phyloP scores from a whole-genome alignment of 2,329 filamentous ascomycete genomes.

The Calonectria pauciramosa region DNA sequence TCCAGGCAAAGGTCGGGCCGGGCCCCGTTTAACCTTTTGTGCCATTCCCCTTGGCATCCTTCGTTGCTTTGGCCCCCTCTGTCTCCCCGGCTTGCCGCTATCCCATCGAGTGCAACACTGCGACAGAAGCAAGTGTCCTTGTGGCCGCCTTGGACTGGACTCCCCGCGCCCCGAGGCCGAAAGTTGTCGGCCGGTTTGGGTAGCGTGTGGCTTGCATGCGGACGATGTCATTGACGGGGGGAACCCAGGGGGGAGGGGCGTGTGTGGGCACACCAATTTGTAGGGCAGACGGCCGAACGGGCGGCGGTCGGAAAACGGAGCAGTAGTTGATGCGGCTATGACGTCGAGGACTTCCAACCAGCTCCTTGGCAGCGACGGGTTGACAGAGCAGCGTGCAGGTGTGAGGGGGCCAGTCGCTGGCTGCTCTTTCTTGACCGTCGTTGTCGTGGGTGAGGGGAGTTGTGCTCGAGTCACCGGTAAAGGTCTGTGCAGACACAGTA shows the following conservation, averaged over 20 bases:
- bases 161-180: background rate
- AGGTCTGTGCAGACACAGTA: constrained; percentile 32
- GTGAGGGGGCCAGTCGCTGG: background rate
- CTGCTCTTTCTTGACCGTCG: background rate
- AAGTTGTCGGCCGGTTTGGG: background rate
- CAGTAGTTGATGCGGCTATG: constrained; percentile 1
- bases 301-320: background rate
- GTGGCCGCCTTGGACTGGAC: background rate
- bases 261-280: background rate
- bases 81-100: background rate
- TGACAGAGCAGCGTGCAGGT: background rate
- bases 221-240: constrained; percentile 36
- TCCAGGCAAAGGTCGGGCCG: constrained; percentile 9
- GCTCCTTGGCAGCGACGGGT: background rate
- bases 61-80: background rate
- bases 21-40: constrained; percentile 4
- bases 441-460: constrained; percentile 30
- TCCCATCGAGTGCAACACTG: background rate
- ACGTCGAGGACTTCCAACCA: constrained; percentile 5
- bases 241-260: background rate
- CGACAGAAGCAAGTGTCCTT: constrained; percentile 9
- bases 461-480: background rate
- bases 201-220: constrained; percentile 24
- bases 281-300: background rate
- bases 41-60: background rate